A percentile compares a stretch with the other conserved stretches of the same genome.
phyloP scores from a whole-genome alignment of 768 basidiomycete species.

The Pisolithus albus region DNA sequence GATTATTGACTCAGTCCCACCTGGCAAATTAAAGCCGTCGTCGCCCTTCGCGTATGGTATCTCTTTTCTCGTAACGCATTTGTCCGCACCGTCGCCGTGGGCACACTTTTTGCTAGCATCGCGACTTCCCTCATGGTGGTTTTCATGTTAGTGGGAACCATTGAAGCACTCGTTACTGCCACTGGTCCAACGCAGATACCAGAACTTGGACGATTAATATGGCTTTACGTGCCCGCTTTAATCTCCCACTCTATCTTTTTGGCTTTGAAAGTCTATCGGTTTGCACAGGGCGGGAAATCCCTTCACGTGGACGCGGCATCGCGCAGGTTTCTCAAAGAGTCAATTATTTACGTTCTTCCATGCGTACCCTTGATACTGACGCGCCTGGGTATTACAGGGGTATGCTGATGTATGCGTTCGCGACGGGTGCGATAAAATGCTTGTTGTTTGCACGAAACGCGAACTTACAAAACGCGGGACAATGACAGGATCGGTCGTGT shows the following conservation, averaged over 20 bases:
- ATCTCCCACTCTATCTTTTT: conserved; percentile 12
- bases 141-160: neutral
- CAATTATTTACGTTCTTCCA: neutral
- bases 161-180: neutral
- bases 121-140: neutral
- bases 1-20: no score
- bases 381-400: conserved; percentile 9
- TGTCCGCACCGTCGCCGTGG: conserved; percentile 1
- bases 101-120: neutral
- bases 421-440: conserved; percentile 6
- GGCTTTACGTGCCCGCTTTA: conserved; percentile 11
- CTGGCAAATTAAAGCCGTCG: conserved; percentile 1
- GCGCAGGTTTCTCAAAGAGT: conserved; percentile 16
- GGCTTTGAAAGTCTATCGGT: conserved; percentile 11
- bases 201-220: neutral
- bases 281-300: neutral
- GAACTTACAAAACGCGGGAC: neutral
- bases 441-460: neutral
- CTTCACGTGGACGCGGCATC: conserved; percentile 6
- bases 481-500: neutral
- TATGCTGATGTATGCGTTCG: conserved; percentile 18
- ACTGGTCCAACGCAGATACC: neutral
- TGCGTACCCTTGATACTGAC: no score
- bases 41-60: conserved; percentile 16
- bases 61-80: conserved; percentile 5